Percentiles rank a stretch among this genome's conserved stretches.
These are phyloP conservation scores for Coleophoma cylindrospora DNA, from an alignment of 2,329 filamentous ascomycete species.

Conservation along the genomic window DNA sequence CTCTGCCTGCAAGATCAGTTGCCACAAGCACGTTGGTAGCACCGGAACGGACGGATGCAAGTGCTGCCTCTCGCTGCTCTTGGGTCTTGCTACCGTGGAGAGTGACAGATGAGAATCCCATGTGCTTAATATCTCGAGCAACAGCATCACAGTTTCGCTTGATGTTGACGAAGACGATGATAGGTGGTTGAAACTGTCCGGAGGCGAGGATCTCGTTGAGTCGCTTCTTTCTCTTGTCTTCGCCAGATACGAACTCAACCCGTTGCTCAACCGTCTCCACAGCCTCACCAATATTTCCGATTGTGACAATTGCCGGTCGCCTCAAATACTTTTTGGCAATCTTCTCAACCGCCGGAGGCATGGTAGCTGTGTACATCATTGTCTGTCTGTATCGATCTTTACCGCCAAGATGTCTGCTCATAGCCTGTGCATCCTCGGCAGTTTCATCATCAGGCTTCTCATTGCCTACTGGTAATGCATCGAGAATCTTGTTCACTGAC, in stretches of 20 bases:
- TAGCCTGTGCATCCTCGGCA: constrained; percentile 79
- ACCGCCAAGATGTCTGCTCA: constrained; percentile 72
- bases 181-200: constrained; percentile 76
- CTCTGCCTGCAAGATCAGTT: constrained; percentile 90
- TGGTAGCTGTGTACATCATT: constrained; percentile 99
- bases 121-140: constrained; percentile 87
- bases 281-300: constrained; percentile 90
- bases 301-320: constrained; percentile 87
- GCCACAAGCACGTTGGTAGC: constrained; percentile 85
- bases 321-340: constrained; percentile 97
- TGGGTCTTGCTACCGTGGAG: constrained; percentile 96
- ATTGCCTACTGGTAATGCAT: constrained; percentile 86
- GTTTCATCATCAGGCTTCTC: constrained; percentile 93
- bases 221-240: constrained; percentile 95
- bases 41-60: constrained; percentile 78
- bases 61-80: constrained; percentile 91
- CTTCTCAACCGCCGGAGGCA: constrained; percentile 86
- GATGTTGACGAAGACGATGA: constrained; percentile 99
- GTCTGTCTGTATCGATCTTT: constrained; percentile 87
- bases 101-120: constrained; percentile 86
- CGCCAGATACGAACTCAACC: constrained; percentile 83
- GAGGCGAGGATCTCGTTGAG: constrained; percentile 85
- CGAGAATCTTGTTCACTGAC: constrained; percentile 93
- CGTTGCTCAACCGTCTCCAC: constrained; percentile 98
- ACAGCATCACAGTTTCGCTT: constrained; percentile 97